Conservation (phyloP, 2,329 filamentous ascomycete species). For the Ophiosphaerella narmari region DNA sequence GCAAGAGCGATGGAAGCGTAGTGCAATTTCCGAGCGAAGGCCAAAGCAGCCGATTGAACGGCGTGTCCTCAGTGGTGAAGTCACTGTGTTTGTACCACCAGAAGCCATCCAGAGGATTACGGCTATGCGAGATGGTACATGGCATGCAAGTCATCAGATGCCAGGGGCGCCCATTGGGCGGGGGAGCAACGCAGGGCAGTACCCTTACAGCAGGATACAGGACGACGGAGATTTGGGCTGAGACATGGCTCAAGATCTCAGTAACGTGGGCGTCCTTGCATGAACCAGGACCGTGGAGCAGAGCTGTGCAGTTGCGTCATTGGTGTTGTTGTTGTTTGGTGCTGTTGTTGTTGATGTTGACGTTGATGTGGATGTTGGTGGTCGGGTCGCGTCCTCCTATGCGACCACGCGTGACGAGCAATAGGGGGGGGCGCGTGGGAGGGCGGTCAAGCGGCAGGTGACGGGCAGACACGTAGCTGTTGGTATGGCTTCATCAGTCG, state of each 20-base stretch:
- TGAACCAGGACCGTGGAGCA: neutral
- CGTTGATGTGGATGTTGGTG: conserved; percentile 8
- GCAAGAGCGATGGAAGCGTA: conserved; percentile 29
- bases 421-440: neutral
- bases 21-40: conserved; percentile 33
- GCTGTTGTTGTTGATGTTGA: neutral
- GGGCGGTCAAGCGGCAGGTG: neutral
- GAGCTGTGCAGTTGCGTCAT: neutral
- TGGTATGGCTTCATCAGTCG: neutral
- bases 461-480: conserved; percentile 3
- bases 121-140: neutral
- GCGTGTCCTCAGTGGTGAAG: neutral
- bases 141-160: conserved; percentile 6
- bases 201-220: conserved; percentile 15
- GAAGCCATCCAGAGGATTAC: neutral
- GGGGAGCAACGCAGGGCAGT: conserved; percentile 23
- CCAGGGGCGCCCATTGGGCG: conserved; percentile 11
- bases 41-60: neutral
- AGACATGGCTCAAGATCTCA: conserved; percentile 14
- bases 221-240: conserved; percentile 6
- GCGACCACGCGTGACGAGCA: conserved; percentile 1
- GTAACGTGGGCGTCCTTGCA: conserved; percentile 6
- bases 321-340: neutral
- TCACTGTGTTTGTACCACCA: neutral
- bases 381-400: conserved; percentile 4